Evolutionary conservation across 768 basidiomycete species (phyloP), one percentile per base, ranked within the genome.

Genomic region (Trametes villosa): DNA sequence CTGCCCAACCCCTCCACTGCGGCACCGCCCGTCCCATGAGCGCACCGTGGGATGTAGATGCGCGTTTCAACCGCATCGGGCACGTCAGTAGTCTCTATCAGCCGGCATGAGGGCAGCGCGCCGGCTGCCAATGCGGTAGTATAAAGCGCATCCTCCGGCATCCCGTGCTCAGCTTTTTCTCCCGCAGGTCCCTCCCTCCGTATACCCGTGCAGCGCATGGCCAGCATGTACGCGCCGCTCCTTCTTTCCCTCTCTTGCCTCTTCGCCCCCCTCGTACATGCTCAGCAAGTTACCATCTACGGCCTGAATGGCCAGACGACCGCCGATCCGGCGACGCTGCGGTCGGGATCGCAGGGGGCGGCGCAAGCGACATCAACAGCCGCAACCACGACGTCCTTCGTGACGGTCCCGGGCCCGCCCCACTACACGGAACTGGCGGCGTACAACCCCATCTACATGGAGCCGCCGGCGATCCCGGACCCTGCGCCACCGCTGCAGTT

Each of bases 361-460:
- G n/a, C n/a, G n/a, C n/a, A n/a, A n/a, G n/a, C n/a, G 12, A 41
- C 31, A 26, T 29, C 46, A 2, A 33, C 61, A 1, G 22, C 7
- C 29, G 22, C 51, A 38, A 13, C 61, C 15, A 58, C 61, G 13
- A 63, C 61, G 41, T 41, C 61, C 29, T 63, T 57, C 24, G 56
- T 54, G 20, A 63, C 67, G 2, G 68, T 73, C 18, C 78, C 76
- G 9, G 60, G 71, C 2, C 71, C 78, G 27, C 76, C 79, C 4
- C 70, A 66, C 17, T 85, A 81, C 63, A 85, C 78, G 0, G 75
- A 76, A 2, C 69, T 76, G 7, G 79, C 83, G 9, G 81, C 83
- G 0, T 86, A 85, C 71, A 81, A 88, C 69, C 72, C 77, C 50
- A 80, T 82, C 1, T 62, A 75, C 9, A 73, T 88, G n/a, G 69